A percentile compares a stretch with the other conserved stretches of the same genome.
Conservation (phyloP, 2,329 filamentous ascomycete species). For the Colletotrichum acutatum region DNA sequence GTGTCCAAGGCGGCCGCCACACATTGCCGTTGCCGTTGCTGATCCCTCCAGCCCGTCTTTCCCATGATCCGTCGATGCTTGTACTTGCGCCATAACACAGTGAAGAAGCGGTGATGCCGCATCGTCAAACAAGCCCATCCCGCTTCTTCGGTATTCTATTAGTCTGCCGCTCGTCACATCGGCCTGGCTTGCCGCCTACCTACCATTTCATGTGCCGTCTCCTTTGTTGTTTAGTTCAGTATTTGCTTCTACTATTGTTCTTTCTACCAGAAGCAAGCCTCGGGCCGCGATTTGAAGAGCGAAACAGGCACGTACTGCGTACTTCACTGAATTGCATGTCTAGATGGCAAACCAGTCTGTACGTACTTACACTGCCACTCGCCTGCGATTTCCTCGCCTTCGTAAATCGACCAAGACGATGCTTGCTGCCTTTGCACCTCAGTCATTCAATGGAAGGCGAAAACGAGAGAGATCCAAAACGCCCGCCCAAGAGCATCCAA, state of each 20-base stretch:
- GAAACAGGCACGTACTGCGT: not conserved
- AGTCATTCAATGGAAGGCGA: not conserved
- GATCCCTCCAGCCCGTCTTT: too few relatives aligned
- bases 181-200: not conserved
- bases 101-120: not conserved
- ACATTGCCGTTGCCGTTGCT: too few relatives aligned
- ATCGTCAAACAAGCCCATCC: constrained; percentile 1
- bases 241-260: too few relatives aligned
- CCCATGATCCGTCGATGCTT: not conserved
- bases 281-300: not conserved
- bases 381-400: too few relatives aligned
- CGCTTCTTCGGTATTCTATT: not conserved
- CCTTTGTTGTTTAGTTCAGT: not conserved
- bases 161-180: not conserved
- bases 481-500: not conserved
- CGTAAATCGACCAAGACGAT: not conserved
- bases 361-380: constrained; percentile 21
- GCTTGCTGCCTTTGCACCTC: not conserved
- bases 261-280: not conserved
- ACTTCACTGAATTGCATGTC: not conserved
- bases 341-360: not conserved
- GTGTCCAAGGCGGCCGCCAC: too few relatives aligned
- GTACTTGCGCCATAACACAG: too few relatives aligned
- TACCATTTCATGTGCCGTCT: not conserved
- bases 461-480: not conserved